Percentiles rank a stretch among this genome's conserved stretches.
These are phyloP conservation scores for Otatea glauca DNA, from an alignment of 176 grass and related monocot genomes.

Conservation along the genomic window DNA sequence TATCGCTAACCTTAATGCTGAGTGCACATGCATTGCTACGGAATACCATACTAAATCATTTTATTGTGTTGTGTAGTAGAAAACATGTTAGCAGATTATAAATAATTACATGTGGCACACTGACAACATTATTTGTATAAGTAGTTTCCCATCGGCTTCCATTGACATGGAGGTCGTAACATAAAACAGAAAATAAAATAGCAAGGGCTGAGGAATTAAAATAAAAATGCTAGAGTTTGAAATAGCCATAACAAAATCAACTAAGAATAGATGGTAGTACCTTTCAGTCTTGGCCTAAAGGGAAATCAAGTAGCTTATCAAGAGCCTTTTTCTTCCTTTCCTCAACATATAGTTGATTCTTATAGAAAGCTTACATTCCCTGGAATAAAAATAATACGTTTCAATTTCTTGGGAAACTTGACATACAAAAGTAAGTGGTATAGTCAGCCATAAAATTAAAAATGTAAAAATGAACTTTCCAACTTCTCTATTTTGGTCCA, in stretches of 20 bases:
- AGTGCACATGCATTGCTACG: no score
- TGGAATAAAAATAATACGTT: conserved; percentile 19
- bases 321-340: conserved; percentile 96
- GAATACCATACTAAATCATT: no score
- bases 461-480: conserved; percentile 56
- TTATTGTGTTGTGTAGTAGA: no score
- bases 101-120: no score
- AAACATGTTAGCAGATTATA: no score
- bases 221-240: background rate
- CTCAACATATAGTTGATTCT: conserved; percentile 87
- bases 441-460: conserved; percentile 4
- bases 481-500: conserved; percentile 99
- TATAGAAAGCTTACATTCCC: conserved; percentile 81
- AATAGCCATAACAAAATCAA: conserved; percentile 14
- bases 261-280: conserved; percentile 46
- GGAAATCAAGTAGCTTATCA: conserved; percentile 97
- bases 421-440: conserved; percentile 4
- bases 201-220: background rate
- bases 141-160: no score
- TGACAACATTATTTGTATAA: no score
- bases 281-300: conserved; percentile 98
- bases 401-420: conserved; percentile 30
- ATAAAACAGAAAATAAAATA: conserved; percentile 18
- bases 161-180: background rate
- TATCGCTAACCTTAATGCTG: no score